These are phyloP conservation scores for Peltaster fructicola DNA, from an alignment of 2,329 filamentous ascomycete genomes.

Conservation along the genomic window DNA sequence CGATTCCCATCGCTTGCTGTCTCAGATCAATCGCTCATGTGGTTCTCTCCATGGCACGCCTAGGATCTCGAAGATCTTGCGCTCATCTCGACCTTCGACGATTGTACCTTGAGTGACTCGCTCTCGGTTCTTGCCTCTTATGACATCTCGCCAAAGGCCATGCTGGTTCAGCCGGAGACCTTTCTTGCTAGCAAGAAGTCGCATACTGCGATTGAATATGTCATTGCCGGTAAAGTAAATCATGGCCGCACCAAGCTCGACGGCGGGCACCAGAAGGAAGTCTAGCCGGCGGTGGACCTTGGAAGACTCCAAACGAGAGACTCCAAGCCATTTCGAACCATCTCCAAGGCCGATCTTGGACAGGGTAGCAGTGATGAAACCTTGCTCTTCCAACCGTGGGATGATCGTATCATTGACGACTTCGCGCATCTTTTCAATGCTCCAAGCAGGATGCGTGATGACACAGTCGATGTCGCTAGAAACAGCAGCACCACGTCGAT, in stretches of 20 bases:
- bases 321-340: slow-evolving; percentile 78
- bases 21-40: no score
- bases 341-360: slow-evolving; percentile 34
- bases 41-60: slow-evolving; percentile 77
- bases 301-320: slow-evolving; percentile 48
- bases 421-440: slow-evolving; percentile 38
- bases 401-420: slow-evolving; percentile 49
- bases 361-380: slow-evolving; percentile 54
- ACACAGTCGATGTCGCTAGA: slow-evolving; percentile 78
- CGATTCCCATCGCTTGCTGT: no score
- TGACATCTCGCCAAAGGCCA: slow-evolving; percentile 56
- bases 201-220: slow-evolving; percentile 77
- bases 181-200: slow-evolving; percentile 62
- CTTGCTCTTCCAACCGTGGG: slow-evolving; percentile 36
- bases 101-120: slow-evolving; percentile 51
- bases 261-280: slow-evolving; percentile 62
- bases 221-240: slow-evolving; percentile 96
- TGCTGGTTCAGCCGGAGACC: slow-evolving; percentile 72
- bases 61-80: slow-evolving; percentile 60
- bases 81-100: slow-evolving; percentile 60
- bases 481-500: slow-evolving; percentile 55
- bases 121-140: slow-evolving; percentile 38
- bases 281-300: slow-evolving; percentile 66
- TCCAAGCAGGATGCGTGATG: slow-evolving; percentile 50
- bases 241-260: slow-evolving; percentile 65